A percentile compares a stretch with the other conserved stretches of the same genome.
Evolutionary conservation across 2,329 filamentous ascomycete genomes (phyloP).

Genomic region (Trichoderma polysporum): DNA sequence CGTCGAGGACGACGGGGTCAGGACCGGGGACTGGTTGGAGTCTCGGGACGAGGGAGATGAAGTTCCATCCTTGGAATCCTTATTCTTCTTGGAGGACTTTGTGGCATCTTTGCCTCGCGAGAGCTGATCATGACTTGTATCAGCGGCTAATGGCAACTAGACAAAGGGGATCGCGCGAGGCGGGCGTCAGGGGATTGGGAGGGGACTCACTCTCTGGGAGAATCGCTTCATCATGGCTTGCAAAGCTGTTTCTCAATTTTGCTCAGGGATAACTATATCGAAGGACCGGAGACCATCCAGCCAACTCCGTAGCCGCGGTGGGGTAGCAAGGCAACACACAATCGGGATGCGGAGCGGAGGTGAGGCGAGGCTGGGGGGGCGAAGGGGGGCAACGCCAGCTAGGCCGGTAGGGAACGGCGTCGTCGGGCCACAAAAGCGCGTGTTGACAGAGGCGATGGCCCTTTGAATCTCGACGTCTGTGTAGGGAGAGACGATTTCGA

Average conservation of each 20-base stretch:
- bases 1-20: slow-evolving; percentile 85
- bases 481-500: slow-evolving; percentile 13
- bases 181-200: neutral
- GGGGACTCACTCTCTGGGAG: slow-evolving; percentile 69
- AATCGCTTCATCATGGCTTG: slow-evolving; percentile 86
- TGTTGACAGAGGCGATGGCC: slow-evolving; percentile 9
- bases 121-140: slow-evolving; percentile 57
- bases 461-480: neutral
- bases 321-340: slow-evolving; percentile 34
- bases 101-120: slow-evolving; percentile 83
- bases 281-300: slow-evolving; percentile 19
- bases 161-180: slow-evolving; percentile 22
- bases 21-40: slow-evolving; percentile 58
- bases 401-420: slow-evolving; percentile 8
- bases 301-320: slow-evolving; percentile 26
- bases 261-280: slow-evolving; percentile 16
- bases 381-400: slow-evolving; percentile 24
- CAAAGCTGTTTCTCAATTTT: slow-evolving; percentile 5
- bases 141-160: slow-evolving; percentile 5
- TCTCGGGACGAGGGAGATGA: slow-evolving; percentile 71
- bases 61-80: slow-evolving; percentile 72
- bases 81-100: slow-evolving; percentile 79
- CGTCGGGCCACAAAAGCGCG: slow-evolving; percentile 19
- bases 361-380: slow-evolving; percentile 25
- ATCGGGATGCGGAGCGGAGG: slow-evolving; percentile 29